Percentiles rank a stretch among this genome's conserved stretches.
phyloP scores from a whole-genome alignment of 2,329 filamentous ascomycete species.

The Aspergillus ustus region DNA sequence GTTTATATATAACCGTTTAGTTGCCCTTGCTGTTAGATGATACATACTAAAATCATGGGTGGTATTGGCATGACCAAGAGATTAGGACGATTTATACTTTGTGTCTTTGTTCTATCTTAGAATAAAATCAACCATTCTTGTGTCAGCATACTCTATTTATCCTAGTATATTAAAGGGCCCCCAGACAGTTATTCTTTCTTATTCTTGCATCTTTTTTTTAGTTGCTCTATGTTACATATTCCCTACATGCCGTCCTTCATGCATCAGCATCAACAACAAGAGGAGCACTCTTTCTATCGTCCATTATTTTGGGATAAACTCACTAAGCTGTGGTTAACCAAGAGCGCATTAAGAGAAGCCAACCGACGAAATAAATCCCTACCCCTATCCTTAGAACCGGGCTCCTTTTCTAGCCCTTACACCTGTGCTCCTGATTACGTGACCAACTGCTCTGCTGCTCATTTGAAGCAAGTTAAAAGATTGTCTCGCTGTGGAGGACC shows the following conservation, averaged over 20 bases:
- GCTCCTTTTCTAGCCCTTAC: neutral
- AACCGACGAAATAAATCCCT: neutral
- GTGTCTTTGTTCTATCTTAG: neutral
- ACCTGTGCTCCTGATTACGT: constrained; percentile 4
- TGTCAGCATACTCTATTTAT: neutral
- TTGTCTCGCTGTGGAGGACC: neutral
- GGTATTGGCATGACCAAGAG: no score
- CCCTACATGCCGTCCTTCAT: neutral
- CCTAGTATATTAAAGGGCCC: neutral
- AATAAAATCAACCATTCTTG: neutral
- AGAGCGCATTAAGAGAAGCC: constrained; percentile 3
- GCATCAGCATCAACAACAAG: neutral
- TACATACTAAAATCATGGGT: no score
- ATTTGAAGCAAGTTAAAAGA: neutral
- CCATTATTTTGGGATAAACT: constrained; percentile 7
- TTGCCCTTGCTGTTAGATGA: no score
- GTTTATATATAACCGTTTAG: no score
- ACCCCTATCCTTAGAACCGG: neutral
- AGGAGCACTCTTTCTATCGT: neutral
- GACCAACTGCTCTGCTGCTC: constrained; percentile 3
- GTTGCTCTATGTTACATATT: neutral
- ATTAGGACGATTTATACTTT: no score
- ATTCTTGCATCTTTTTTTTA: neutral
- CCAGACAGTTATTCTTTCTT: neutral
- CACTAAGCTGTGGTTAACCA: neutral